phyloP scores from a whole-genome alignment of 768 basidiomycete species.

The Lanmaoa pseudosensibilis region DNA sequence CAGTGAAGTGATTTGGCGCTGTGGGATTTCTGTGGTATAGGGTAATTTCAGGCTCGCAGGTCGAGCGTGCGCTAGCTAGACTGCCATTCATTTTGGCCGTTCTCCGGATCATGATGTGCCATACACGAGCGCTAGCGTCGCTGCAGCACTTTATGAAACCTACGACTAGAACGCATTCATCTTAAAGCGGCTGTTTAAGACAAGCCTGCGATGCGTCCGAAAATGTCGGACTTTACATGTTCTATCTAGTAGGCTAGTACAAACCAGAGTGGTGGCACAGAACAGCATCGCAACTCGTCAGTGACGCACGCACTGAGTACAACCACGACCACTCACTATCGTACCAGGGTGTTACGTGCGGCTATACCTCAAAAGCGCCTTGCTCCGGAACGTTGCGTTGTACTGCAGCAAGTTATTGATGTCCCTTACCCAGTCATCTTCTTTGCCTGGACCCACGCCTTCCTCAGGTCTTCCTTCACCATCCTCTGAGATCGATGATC shows the following conservation, averaged over 20 bases:
- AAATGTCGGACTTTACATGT: not conserved
- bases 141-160: slow-evolving; percentile 1
- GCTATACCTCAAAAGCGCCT: slow-evolving; percentile 75
- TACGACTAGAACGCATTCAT: slow-evolving; percentile 2
- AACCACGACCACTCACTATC: slow-evolving; percentile 13
- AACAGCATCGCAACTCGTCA: not conserved
- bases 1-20: not conserved
- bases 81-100: not conserved
- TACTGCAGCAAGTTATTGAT: slow-evolving; percentile 94
- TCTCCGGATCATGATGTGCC: not conserved
- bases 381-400: slow-evolving; percentile 91
- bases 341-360: slow-evolving; percentile 36
- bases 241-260: slow-evolving; percentile 5
- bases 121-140: not conserved
- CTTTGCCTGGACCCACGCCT: slow-evolving; percentile 75
- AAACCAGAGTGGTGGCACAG: not conserved
- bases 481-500: slow-evolving; percentile 69
- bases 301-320: not conserved
- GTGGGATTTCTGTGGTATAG: not conserved
- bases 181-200: not conserved
- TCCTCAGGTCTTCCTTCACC: slow-evolving; percentile 47
- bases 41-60: too few relatives aligned
- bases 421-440: slow-evolving; percentile 95
- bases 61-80: not conserved
- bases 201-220: not conserved